These are phyloP conservation scores for Suillus ampliporus DNA, from an alignment of 768 basidiomycete genomes.

Conservation along the genomic window DNA sequence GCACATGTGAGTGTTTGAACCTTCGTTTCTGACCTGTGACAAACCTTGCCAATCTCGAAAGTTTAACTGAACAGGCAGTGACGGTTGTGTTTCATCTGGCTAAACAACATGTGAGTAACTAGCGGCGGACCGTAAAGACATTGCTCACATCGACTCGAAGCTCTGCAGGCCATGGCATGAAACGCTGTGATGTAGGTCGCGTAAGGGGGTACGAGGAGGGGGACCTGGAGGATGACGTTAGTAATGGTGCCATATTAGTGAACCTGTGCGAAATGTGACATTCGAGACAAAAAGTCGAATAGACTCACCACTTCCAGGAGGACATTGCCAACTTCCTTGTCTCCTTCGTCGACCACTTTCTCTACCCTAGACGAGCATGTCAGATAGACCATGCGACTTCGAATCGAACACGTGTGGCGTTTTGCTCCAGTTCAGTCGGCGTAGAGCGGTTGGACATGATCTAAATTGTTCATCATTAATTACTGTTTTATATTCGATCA, in stretches of 20 bases:
- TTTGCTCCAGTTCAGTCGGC: no score
- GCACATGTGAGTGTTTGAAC: neutral
- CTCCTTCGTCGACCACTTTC: constrained; percentile 67
- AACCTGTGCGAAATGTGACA: neutral
- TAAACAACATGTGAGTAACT: constrained; percentile 33
- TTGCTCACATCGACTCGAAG: constrained; percentile 66
- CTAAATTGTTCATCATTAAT: no score
- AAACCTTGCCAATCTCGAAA: constrained; percentile 88
- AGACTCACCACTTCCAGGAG: constrained; percentile 71
- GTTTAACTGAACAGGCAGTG: constrained; percentile 89
- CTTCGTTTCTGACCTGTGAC: constrained; percentile 6
- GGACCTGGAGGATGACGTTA: constrained; percentile 52
- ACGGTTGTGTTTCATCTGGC: constrained; percentile 84
- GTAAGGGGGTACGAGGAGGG: constrained; percentile 73
- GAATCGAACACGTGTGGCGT: no score
- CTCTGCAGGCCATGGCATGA: constrained; percentile 77
- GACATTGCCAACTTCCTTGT: constrained; percentile 71
- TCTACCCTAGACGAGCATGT: constrained; percentile 70
- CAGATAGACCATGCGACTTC: no score
- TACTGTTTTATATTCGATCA: no score
- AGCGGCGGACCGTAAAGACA: constrained; percentile 3
- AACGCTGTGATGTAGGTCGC: constrained; percentile 83
- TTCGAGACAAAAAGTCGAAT: constrained; percentile 12
- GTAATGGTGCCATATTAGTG: no score
- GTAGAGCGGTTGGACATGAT: no score